Percentiles rank a stretch among this genome's conserved stretches.
Conservation (phyloP, 129 eudicot species). For the Centella asiatica region DNA sequence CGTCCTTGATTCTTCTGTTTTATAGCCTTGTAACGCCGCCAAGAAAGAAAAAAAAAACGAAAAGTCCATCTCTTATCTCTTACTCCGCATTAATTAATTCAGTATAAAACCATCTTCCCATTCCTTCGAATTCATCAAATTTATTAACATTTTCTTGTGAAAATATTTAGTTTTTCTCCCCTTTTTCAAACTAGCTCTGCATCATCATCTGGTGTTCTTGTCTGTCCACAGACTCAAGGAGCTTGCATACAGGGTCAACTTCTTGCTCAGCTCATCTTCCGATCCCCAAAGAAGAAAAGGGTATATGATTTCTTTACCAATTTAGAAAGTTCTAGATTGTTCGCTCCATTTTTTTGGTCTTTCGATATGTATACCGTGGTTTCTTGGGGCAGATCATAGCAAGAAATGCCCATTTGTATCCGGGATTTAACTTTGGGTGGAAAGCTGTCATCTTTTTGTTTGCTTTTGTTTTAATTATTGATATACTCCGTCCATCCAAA, state of each 20-base stretch:
- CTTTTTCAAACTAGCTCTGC: neutral
- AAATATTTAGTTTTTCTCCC: neutral
- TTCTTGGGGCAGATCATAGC: neutral
- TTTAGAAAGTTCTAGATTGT: neutral
- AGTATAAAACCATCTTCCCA: no score
- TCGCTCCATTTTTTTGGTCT: neutral
- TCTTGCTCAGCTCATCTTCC: constrained; percentile 4
- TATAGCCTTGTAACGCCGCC: neutral
- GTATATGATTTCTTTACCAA: neutral
- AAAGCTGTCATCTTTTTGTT: no score
- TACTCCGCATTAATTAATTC: no score
- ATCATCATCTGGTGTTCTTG: neutral
- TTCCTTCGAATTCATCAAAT: neutral
- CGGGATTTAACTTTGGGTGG: no score
- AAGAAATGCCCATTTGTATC: neutral
- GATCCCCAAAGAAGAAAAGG: neutral
- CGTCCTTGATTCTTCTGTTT: neutral
- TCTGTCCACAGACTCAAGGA: neutral
- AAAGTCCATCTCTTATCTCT: no score
- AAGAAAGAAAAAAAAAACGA: neutral
- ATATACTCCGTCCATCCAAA: no score
- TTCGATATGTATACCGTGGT: neutral
- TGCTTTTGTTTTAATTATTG: no score
- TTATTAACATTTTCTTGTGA: no score
- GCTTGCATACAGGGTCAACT: neutral